These are phyloP conservation scores for Ophiostoma populinum DNA, from an alignment of 2,329 filamentous ascomycete genomes.

Conservation along the genomic window DNA sequence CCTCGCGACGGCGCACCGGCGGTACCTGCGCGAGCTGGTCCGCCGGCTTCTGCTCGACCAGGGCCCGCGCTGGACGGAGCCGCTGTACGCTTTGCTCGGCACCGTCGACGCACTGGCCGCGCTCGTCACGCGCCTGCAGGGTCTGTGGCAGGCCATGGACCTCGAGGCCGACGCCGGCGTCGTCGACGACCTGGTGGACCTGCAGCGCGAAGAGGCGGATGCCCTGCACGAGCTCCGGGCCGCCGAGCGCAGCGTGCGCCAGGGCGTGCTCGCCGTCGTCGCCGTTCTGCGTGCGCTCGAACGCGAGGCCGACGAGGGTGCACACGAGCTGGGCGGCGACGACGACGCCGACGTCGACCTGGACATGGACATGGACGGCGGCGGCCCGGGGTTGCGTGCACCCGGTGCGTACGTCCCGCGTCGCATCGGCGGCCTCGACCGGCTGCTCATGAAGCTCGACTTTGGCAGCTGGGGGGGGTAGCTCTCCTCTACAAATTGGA, in stretches of 20 bases:
- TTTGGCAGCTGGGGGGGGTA: slow-evolving; percentile 36
- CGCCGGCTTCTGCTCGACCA: slow-evolving; percentile 51
- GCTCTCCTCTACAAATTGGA: too few species aligned
- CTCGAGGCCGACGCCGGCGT: slow-evolving; percentile 70
- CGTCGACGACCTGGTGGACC: slow-evolving; percentile 55
- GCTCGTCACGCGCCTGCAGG: slow-evolving; percentile 57
- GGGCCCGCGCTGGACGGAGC: slow-evolving; percentile 37
- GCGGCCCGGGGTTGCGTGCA: slow-evolving; percentile 18
- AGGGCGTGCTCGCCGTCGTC: slow-evolving; percentile 51
- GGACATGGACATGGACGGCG: slow-evolving; percentile 16
- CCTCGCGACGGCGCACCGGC: slow-evolving; percentile 60
- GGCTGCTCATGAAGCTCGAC: slow-evolving; percentile 82
- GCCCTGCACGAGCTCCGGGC: slow-evolving; percentile 46
- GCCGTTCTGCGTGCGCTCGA: slow-evolving; percentile 26
- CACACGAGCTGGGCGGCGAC: slow-evolving; percentile 12
- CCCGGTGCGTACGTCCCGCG: slow-evolving; percentile 47
- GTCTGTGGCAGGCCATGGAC: slow-evolving; percentile 61
- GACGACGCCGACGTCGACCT: slow-evolving; percentile 15
- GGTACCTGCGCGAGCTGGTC: slow-evolving; percentile 54
- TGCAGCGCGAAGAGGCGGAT: slow-evolving; percentile 53
- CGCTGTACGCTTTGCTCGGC: slow-evolving; percentile 48
- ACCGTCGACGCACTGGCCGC: slow-evolving; percentile 71
- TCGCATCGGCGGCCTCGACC: slow-evolving; percentile 63
- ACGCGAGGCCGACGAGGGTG: slow-evolving; percentile 17
- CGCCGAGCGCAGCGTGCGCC: slow-evolving; percentile 47